Percentiles rank a stretch among this genome's conserved stretches.
These are phyloP conservation scores for Mucor piriformis DNA, from an alignment of 371 early-diverging fungal species.

Conservation along the genomic window DNA sequence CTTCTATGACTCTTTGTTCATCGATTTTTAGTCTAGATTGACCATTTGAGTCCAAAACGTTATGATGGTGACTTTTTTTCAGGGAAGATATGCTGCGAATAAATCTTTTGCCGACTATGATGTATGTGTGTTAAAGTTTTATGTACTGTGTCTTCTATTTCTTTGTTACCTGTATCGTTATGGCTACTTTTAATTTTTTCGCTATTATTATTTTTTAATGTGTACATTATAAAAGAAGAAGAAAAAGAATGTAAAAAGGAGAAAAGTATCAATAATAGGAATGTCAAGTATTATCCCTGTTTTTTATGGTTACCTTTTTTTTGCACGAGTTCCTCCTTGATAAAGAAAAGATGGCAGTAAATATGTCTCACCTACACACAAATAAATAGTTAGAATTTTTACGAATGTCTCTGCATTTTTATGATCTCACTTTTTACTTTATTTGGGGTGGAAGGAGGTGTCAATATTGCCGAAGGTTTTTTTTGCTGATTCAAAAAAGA, in stretches of 20 bases:
- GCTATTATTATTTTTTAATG: constrained; percentile 9
- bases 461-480: not conserved
- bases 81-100: constrained; percentile 23
- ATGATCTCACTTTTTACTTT: not conserved
- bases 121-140: not conserved
- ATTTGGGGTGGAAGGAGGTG: not conserved
- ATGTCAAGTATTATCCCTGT: constrained; percentile 10
- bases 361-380: not conserved
- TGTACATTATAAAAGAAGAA: constrained; percentile 2
- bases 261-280: constrained; percentile 6
- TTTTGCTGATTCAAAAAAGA: not conserved
- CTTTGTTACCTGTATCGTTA: constrained; percentile 2
- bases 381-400: too few relatives aligned
- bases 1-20: not conserved
- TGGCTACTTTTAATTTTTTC: constrained; percentile 4
- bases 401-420: not conserved
- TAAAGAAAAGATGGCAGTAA: not conserved
- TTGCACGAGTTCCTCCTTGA: constrained; percentile 3
- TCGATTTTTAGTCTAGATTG: constrained; percentile 6
- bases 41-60: not conserved
- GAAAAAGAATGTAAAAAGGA: not conserved
- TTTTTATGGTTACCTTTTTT: constrained; percentile 1
- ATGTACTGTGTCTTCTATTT: not conserved
- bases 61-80: constrained; percentile 6
- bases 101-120: constrained; percentile 19